Evolutionary conservation across 177 flowering plant species (phyloP), one percentile per base, ranked within the genome.

Genomic region (Vitis hybrid): DNA sequence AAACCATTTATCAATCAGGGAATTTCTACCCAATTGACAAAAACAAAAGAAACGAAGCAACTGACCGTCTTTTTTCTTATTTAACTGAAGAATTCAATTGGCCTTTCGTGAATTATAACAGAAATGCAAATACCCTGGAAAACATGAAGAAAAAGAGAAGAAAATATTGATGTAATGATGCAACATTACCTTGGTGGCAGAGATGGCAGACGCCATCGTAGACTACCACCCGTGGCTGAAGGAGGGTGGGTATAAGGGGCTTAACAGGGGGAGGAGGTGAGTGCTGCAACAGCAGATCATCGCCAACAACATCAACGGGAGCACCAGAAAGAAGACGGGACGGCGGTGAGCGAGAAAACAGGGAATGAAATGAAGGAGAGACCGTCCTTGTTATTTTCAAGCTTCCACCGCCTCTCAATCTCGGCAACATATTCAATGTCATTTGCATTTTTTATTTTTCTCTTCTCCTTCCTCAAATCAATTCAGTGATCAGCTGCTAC

Each of bases 181-280:
- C 0, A 49, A 18, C 0, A 17, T 9, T 72, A 94, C 98, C 97
- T 10, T 74, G 20, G 78, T 92, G 96, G 73, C 98, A 94, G 76
- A 94, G 96, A 76, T 86, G 97, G 81, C 98, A 94, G 68, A 89
- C 93, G 56, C 98, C 98, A 73, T 94, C 98, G 65, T 86, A 94
- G 67, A 94, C 61, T 6, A 94, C 88, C 67, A 92, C 96, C 1
- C 97, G 78, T 1, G 93, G 97, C 84, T 86, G 96, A 65, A 94
- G 93, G 15, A 84, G 52, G 70, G 77, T 61, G n/a, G 89, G 90
- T 4, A 69, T n/a, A 49, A 18, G 71, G 3, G 63, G 63, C 62
- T 66, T 74, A 6, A 75, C 63, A 14, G 74, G 35, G 7, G 83
- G 51, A 41, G 62, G 73, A 32, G 81, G 50, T 3, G 64, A 11